Evolutionary conservation across 176 grass and related monocot species (phyloP), one percentile per base, ranked within the genome.

Genomic region (Pharus latifolius): DNA sequence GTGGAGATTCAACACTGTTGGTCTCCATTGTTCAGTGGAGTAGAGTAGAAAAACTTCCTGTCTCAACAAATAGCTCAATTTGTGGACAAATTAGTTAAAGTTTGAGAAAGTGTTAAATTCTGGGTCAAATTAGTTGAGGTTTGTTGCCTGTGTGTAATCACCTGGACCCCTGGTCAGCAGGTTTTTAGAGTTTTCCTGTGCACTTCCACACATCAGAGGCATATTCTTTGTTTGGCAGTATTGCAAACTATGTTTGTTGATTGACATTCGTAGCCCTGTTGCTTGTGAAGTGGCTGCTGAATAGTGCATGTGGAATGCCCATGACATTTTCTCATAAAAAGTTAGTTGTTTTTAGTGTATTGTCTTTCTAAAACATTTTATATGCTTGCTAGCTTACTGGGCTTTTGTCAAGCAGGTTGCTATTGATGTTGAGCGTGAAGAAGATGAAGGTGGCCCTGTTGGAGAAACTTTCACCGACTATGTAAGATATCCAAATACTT

Each of bases 391-490:
- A 42, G 28, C 55, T 86, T 62, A 75, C 62, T 49, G 46, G 5
- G 7, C 14, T 55, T 80, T 80, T 77, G 34, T 70, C 47, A 60
- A 59, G 7, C 71, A 98, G 95, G 89, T 94, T 20, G 95, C 95
- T 52, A 81, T 94, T 69, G 95, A 99, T 69, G 90, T 99, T 63
- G 95, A 94, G 76, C 89, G 90, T 3, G 95, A 99, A 73, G 95
- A 94, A 88, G 95, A 99, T 66, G 95, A 99, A 88, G 95, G 95
- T 32, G 95, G 95, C 8, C 82, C 67, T 32, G 53, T 81, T 65
- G 95, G 90, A 72, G 95, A 99, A 79, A 99, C 95, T 67, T 99
- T 99, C 64, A 99, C 82, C 13, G 95, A 99, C 55, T 99, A 99
- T 74, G 95, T 99, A 85, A 84, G 76, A 69, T 47, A 63, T 72